A percentile compares a stretch with the other conserved stretches of the same genome.
Conservation (phyloP, 495 filamentous ascomycete genomes). For the Darksidea phi region DNA sequence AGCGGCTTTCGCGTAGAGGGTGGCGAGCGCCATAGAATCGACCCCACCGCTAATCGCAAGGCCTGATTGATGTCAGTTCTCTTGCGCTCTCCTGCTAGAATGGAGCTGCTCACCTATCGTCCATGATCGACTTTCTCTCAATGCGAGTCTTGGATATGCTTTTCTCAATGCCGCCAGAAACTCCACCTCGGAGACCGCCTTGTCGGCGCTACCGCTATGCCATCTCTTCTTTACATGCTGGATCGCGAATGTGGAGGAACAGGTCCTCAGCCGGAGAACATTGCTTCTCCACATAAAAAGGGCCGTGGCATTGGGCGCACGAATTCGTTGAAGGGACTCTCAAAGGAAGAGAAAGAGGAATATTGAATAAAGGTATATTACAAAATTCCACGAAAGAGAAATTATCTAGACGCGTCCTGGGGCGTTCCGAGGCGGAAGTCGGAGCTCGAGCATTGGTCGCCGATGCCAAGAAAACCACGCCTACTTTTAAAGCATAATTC, state of each 20-base stretch:
- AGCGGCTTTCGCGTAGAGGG: slow-evolving; percentile 54
- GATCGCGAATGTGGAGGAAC: slow-evolving; percentile 1
- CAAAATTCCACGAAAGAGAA: no score
- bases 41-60: slow-evolving; percentile 90
- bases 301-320: slow-evolving; percentile 2
- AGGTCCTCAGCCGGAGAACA: slow-evolving; percentile 26
- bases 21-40: slow-evolving; percentile 92
- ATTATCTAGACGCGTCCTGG: no score
- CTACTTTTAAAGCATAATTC: no score
- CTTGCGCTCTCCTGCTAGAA: background rate
- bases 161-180: slow-evolving; percentile 17
- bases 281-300: slow-evolving; percentile 32
- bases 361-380: background rate
- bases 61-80: slow-evolving; percentile 48
- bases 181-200: slow-evolving; percentile 23
- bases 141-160: slow-evolving; percentile 7
- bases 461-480: no score
- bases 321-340: background rate
- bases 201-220: slow-evolving; percentile 5
- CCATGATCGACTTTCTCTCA: background rate
- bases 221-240: slow-evolving; percentile 2
- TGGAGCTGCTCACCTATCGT: background rate
- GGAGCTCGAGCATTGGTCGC: no score
- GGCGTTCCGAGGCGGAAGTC: no score
- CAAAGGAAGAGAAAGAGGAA: background rate